Evolutionary conservation across 129 eudicot species (phyloP).

Genomic region (Scalesia atractyloides): DNA sequence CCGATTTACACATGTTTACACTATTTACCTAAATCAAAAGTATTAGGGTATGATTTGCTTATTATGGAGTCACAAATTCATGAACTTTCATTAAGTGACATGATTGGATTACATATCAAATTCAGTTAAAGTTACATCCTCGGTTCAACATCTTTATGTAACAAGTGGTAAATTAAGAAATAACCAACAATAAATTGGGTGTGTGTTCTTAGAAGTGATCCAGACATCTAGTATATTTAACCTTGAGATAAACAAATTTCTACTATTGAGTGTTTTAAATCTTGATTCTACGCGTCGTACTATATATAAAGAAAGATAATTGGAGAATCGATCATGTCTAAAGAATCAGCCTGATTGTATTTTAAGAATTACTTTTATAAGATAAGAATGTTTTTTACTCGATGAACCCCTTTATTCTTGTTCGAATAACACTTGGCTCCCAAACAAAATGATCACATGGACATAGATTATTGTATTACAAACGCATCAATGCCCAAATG

Average conservation of each 20-base stretch:
- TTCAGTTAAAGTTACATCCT: background rate
- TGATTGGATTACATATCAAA: background rate
- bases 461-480: conserved; percentile 4
- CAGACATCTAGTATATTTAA: background rate
- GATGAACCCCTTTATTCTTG: conserved; percentile 22
- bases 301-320: background rate
- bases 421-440: background rate
- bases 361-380: background rate
- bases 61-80: background rate
- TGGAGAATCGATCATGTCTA: background rate
- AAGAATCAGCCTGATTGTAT: background rate
- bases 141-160: background rate
- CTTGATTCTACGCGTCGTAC: background rate
- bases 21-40: background rate
- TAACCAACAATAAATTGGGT: too few relatives aligned
- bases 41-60: conserved; percentile 6
- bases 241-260: background rate
- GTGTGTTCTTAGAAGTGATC: too few relatives aligned
- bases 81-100: background rate
- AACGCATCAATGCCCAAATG: background rate
- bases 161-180: background rate
- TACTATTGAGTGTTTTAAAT: background rate
- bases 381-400: background rate
- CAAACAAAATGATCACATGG: conserved; percentile 16
- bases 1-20: conserved; percentile 22